Percentiles rank a stretch among this genome's conserved stretches.
phyloP scores from a whole-genome alignment of 805 yeast genomes.

The Saturnispora quitensis region DNA sequence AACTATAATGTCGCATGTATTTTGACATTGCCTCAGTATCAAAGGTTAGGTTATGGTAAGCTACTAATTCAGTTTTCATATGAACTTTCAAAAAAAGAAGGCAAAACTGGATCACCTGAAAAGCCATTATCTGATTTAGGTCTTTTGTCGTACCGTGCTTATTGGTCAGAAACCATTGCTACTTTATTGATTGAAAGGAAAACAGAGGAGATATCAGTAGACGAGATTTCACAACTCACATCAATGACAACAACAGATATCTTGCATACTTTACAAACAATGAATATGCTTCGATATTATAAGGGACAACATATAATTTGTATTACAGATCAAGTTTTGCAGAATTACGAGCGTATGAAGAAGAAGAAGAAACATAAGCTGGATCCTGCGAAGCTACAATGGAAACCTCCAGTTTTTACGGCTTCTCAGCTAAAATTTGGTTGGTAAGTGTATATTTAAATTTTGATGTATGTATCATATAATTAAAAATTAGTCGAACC shows the following conservation, averaged over 20 bases:
- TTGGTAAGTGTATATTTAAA: slow-evolving; percentile 43
- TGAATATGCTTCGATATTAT: slow-evolving; percentile 82
- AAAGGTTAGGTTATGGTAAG: slow-evolving; percentile 89
- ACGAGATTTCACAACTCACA: slow-evolving; percentile 76
- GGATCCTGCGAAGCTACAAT: slow-evolving; percentile 59
- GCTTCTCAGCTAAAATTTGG: slow-evolving; percentile 95
- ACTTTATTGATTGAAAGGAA: slow-evolving; percentile 58
- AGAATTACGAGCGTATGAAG: slow-evolving; percentile 57
- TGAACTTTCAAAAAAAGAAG: slow-evolving; percentile 79
- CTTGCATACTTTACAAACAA: slow-evolving; percentile 83
- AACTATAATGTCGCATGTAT: slow-evolving; percentile 96
- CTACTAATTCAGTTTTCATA: slow-evolving; percentile 88
- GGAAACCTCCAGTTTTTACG: slow-evolving; percentile 96
- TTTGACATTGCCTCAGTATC: slow-evolving; percentile 91
- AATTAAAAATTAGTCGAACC: slow-evolving; percentile 46
- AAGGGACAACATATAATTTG: slow-evolving; percentile 92
- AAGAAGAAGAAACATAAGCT: slow-evolving; percentile 66
- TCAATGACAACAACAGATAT: slow-evolving; percentile 97
- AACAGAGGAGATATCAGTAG: slow-evolving; percentile 53
- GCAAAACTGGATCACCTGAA: slow-evolving; percentile 93
- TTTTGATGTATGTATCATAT: neutral
- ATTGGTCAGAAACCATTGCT: slow-evolving; percentile 88
- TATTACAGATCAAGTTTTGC: slow-evolving; percentile 73
- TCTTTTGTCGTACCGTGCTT: slow-evolving; percentile 84
- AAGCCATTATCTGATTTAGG: slow-evolving; percentile 96